Conservation (phyloP, 2,329 filamentous ascomycete genomes). For the Aureobasidium vineae region DNA sequence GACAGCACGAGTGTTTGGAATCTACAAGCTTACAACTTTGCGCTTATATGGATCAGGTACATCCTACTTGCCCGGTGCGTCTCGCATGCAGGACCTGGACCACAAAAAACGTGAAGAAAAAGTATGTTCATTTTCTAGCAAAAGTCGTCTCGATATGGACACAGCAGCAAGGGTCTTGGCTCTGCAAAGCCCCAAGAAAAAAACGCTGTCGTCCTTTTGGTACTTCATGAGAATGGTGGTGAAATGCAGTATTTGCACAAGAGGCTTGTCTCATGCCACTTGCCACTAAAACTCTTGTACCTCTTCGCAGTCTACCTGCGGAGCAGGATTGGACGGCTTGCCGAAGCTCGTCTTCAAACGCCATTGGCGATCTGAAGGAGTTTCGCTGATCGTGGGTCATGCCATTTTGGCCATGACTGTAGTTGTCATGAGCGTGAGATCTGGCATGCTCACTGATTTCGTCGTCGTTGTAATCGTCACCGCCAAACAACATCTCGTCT, state of each 20-base stretch:
- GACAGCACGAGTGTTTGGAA: neutral
- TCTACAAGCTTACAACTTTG: neutral
- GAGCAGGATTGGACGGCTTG: neutral
- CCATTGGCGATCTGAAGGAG: neutral
- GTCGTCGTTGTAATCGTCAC: neutral
- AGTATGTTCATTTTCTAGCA: neutral
- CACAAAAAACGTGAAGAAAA: neutral
- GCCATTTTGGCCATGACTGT: neutral
- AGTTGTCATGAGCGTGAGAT: neutral
- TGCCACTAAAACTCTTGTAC: neutral
- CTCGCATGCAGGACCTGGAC: neutral
- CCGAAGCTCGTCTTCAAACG: neutral
- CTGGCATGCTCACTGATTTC: neutral
- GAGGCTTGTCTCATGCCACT: neutral
- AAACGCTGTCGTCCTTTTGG: too few relatives aligned
- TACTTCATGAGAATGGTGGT: neutral
- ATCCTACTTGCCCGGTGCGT: neutral
- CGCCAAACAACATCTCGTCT: constrained; percentile 29
- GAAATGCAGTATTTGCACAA: neutral
- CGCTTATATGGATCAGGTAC: neutral
- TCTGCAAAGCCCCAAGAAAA: neutral
- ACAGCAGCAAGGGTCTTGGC: neutral
- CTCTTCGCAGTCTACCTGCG: neutral
- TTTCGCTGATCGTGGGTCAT: neutral
- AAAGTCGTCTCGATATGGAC: neutral